Conservation (phyloP, 2,329 filamentous ascomycete species). For the Penicillium italicum region DNA sequence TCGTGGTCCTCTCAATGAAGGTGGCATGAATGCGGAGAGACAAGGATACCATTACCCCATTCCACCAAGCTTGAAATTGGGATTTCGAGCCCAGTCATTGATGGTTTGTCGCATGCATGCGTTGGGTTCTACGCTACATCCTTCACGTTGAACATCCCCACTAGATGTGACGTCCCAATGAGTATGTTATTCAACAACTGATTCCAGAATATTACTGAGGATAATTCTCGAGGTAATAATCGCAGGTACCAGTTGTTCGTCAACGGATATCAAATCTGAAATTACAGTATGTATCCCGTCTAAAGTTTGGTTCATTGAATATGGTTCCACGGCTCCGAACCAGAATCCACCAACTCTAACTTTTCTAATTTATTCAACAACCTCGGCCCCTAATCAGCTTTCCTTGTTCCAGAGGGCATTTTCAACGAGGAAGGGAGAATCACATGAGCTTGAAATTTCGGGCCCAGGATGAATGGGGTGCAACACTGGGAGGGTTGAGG, state of each 20-base stretch:
- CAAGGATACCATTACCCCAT: conserved; percentile 52
- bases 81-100: conserved; percentile 24
- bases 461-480: conserved; percentile 43
- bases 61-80: conserved; percentile 33
- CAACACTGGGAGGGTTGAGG: conserved; percentile 31
- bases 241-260: conserved; percentile 49
- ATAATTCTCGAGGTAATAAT: not conserved
- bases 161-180: conserved; percentile 52
- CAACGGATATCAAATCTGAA: conserved; percentile 54
- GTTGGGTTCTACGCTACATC: conserved; percentile 49
- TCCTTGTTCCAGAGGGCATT: conserved; percentile 52
- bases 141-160: conserved; percentile 48
- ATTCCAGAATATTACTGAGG: not conserved
- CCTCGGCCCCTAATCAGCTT: conserved; percentile 50
- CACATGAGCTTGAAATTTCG: conserved; percentile 48
- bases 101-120: conserved; percentile 40
- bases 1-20: conserved; percentile 55
- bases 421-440: conserved; percentile 50
- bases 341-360: not conserved
- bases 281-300: conserved; percentile 36
- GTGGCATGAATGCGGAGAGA: conserved; percentile 51
- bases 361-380: conserved; percentile 39
- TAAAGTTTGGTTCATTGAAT: not conserved
- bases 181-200: conserved; percentile 45
- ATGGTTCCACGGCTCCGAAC: not conserved